These are phyloP conservation scores for Talaromyces sp. DNA, from an alignment of 2,329 filamentous ascomycete genomes.

Conservation along the genomic window DNA sequence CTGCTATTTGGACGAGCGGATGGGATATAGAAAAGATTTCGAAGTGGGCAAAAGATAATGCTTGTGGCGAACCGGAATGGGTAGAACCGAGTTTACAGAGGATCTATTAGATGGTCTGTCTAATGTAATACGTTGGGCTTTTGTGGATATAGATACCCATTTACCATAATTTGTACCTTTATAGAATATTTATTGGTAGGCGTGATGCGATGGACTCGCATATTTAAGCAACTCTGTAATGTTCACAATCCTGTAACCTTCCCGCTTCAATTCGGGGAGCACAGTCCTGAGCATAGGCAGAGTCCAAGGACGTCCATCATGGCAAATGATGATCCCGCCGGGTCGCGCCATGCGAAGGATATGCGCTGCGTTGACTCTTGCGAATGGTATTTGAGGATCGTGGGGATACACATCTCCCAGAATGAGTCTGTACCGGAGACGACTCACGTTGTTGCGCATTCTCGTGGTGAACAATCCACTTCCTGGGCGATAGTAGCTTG, in stretches of 20 bases:
- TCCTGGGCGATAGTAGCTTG: slow-evolving; percentile 75
- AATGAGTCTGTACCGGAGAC: slow-evolving; percentile 67
- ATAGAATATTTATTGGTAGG: neutral
- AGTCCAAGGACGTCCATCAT: slow-evolving; percentile 81
- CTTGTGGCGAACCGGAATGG: slow-evolving; percentile 25
- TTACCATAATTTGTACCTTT: neutral
- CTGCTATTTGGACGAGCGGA: slow-evolving; percentile 23
- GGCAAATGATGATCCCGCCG: slow-evolving; percentile 78
- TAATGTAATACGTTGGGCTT: neutral
- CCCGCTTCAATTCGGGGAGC: slow-evolving; percentile 64
- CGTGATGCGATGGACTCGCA: neutral
- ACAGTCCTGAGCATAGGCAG: slow-evolving; percentile 70
- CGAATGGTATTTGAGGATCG: slow-evolving; percentile 75
- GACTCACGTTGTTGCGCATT: slow-evolving; percentile 60
- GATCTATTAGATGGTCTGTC: slow-evolving; percentile 23
- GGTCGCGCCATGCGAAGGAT: slow-evolving; percentile 74
- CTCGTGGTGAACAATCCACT: slow-evolving; percentile 73
- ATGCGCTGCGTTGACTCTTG: slow-evolving; percentile 69
- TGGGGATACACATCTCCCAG: slow-evolving; percentile 84
- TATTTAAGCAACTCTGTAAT: slow-evolving; percentile 61
- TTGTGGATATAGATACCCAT: neutral
- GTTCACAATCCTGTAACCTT: slow-evolving; percentile 69
- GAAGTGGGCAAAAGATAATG: slow-evolving; percentile 21
- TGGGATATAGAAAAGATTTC: slow-evolving; percentile 30
- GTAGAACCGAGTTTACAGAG: slow-evolving; percentile 27